Evolutionary conservation across 1,284 basidiomycete species (phyloP), one percentile per base, ranked within the genome.

Genomic region (Microbotryomycetes sp.): DNA sequence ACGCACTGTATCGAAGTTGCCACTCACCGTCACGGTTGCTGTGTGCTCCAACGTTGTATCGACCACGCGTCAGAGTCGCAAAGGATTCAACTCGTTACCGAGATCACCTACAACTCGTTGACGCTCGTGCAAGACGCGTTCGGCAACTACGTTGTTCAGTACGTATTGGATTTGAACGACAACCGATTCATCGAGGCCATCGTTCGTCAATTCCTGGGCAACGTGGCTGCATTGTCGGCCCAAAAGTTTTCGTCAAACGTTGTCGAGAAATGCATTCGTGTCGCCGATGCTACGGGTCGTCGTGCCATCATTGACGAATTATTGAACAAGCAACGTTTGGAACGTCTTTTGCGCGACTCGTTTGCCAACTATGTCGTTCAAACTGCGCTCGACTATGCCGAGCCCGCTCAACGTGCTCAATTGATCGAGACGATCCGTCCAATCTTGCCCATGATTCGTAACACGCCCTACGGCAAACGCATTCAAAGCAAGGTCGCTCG

Each of bases 1-100:
- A 89, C 91, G 32, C 96, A 98, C 79, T 97, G 96, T 72, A 92
- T 99, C 59, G 96, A 99, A 78, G 96, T 99, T 62, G 96, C 96
- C 16, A 98, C 96, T 52, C 96, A 99, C 76, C 90, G 96, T 68
- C 96, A 99, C 73, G 96, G 96, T 16, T 98, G 96, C 79, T 98
- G 96, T 76, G 96, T 99, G 56, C 81, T 99, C 50, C 96, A 99
- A 78, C 85, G 96, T 64, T 98, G 94, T 78, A 92, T 99, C 71
- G 96, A 99, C 76, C 96, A 98, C 74, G 96, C 96, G 2, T 94
- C 92, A 2, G 92, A 96, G 69, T 84, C 86, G 62, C 96, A 99
- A 77, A 86, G 96, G 46, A 82, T 96, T 62, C 96, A 98, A 78
- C 84, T 99, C 58, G 96, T 98, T 60, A 92, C 92, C 65, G 96